A percentile compares a stretch with the other conserved stretches of the same genome.
These are phyloP conservation scores for Cochlearia excelsa DNA, from an alignment of 345 rosid genomes.

Conservation along the genomic window DNA sequence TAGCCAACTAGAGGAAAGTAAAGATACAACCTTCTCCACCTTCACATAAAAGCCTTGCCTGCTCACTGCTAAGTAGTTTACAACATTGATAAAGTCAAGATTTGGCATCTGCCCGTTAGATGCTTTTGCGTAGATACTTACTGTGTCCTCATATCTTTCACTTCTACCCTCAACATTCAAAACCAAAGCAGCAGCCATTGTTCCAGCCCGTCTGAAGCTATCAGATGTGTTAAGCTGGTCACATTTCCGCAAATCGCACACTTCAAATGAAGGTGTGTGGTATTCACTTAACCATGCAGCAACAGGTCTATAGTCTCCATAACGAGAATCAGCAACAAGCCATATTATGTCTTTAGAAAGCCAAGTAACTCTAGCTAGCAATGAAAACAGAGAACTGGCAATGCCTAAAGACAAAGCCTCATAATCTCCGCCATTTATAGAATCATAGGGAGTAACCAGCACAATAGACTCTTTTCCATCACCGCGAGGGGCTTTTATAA, in stretches of 20 bases:
- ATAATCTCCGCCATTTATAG: slow-evolving; percentile 42
- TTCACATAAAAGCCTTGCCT: slow-evolving; percentile 79
- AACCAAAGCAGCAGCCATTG: slow-evolving; percentile 86
- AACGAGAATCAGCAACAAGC: slow-evolving; percentile 82
- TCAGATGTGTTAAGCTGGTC: slow-evolving; percentile 38
- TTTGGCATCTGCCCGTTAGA: slow-evolving; percentile 99
- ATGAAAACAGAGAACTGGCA: slow-evolving; percentile 65
- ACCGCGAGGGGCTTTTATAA: slow-evolving; percentile 89
- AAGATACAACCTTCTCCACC: slow-evolving; percentile 59
- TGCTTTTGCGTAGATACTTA: slow-evolving; percentile 82
- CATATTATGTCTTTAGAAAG: slow-evolving; percentile 86
- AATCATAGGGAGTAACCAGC: slow-evolving; percentile 80
- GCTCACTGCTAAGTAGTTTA: slow-evolving; percentile 80
- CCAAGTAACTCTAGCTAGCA: slow-evolving; percentile 85
- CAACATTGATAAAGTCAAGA: slow-evolving; percentile 86
- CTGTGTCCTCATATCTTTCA: slow-evolving; percentile 54
- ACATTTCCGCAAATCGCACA: slow-evolving; percentile 32
- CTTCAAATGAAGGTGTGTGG: slow-evolving; percentile 59
- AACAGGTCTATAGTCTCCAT: slow-evolving; percentile 83
- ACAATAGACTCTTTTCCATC: slow-evolving; percentile 95
- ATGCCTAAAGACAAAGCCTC: slow-evolving; percentile 67
- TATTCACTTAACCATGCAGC: slow-evolving; percentile 84
- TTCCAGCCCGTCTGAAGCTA: slow-evolving; percentile 73
- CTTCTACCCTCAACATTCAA: slow-evolving; percentile 64
- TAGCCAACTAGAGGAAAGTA: slow-evolving; percentile 60